Evolutionary conservation across 192 early-diverging fungal genomes (phyloP).

Genomic region (Linnemannia elongata): DNA sequence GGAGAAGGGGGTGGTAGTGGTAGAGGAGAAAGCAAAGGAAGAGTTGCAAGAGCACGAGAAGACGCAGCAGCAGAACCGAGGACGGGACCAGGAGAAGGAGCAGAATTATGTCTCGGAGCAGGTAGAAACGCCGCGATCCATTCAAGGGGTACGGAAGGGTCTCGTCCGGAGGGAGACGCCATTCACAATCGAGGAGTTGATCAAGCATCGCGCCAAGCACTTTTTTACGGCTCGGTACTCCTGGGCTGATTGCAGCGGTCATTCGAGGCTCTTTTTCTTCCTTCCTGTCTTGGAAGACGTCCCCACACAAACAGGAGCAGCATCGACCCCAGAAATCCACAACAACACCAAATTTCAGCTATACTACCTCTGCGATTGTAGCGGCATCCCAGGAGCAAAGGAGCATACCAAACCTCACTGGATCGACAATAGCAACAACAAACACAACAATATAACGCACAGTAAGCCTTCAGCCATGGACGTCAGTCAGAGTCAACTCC

Average conservation of each 20-base stretch:
- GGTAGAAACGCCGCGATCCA: not conserved
- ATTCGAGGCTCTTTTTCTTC: not conserved
- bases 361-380: constrained; percentile 37
- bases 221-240: not conserved
- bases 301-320: not conserved
- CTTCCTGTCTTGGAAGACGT: not conserved
- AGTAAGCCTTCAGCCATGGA: not conserved
- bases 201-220: not conserved
- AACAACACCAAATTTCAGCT: constrained; percentile 11
- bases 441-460: not conserved
- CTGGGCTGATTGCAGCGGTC: not conserved
- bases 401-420: not conserved
- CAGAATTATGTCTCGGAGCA: not conserved
- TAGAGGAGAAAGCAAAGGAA: not conserved
- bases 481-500: not conserved
- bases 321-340: not conserved
- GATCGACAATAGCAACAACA: not conserved
- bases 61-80: not conserved
- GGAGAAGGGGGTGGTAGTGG: not conserved
- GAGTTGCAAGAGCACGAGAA: too few relatives aligned
- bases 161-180: not conserved
- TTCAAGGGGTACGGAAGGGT: not conserved
- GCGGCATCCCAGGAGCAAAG: constrained; percentile 1
- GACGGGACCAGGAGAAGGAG: not conserved
- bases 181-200: not conserved